Base-by-base conservation (phyloP, 2,329 filamentous ascomycete species). In the Mollisia scopiformis region DNA sequence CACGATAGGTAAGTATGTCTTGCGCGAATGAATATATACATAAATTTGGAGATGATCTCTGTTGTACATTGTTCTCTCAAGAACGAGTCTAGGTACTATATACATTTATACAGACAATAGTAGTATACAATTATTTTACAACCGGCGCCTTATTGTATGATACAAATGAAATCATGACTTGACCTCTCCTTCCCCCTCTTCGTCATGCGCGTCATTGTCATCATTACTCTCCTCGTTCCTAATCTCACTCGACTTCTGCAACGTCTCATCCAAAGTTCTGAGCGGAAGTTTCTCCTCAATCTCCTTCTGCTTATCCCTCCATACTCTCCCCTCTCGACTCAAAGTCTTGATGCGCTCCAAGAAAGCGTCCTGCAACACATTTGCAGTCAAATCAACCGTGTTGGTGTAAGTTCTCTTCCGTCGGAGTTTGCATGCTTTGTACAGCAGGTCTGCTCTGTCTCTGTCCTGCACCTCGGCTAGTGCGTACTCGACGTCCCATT, bases 401-500 rank as follows among this genome's bases (percentile, higher is more conserved):
- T 62, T 72, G 86, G 72, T 55, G 27, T 63, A 58, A 2, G 77
- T 75, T 30, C 78, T 78, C 49, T 75, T 76, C 13, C 91, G 84
- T 16, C 89, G 81, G 3, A 69, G 74, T 72, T 86, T 84, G 60
- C 86, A 79, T 54, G 80, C 77, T 1, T 71, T 43, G 72, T 92
- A 92, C 25, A 90, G 73, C 0, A 58, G 74, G 62, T 74, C 75
- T 1, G 83, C 84, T 23, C 60, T 57, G 23, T 61, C 76, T 0
- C 73, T 64, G 2, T 74, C 65, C 0, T 75, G 55, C 1, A 93
- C 78, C 65, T 93, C 89, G 49, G 83, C 82, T 51, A 97, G 77
- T 35, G 87, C 82, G 75, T 96, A 97, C 68, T 95, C 86, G n/a
- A 97, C 79, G 0, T 77, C 74, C 93, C 93, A 97, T 7, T 77